These are phyloP conservation scores for Pythium pectinolyticum DNA, from an alignment of 352 stramenopile genomes.

Conservation along the genomic window DNA sequence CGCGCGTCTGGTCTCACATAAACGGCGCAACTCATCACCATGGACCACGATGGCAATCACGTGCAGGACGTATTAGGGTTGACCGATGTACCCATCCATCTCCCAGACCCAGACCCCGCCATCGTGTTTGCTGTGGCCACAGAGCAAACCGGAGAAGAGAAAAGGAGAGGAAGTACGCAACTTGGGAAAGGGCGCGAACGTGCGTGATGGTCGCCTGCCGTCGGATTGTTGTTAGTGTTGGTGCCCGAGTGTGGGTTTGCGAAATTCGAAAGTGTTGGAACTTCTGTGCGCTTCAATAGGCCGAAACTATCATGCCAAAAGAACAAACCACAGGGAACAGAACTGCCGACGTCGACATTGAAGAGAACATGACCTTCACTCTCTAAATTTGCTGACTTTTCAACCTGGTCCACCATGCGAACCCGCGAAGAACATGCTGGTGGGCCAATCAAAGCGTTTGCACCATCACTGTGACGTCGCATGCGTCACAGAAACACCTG, in stretches of 20 bases:
- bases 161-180: neutral
- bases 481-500: constrained; percentile 12
- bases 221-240: constrained; percentile 26
- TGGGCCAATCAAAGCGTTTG: constrained; percentile 15
- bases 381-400: constrained; percentile 8
- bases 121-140: too few relatives aligned
- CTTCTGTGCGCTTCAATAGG: constrained; percentile 13
- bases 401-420: constrained; percentile 16
- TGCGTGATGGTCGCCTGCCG: constrained; percentile 23
- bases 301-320: constrained; percentile 6
- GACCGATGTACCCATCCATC: too few relatives aligned
- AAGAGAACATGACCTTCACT: constrained; percentile 34
- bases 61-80: too few relatives aligned
- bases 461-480: constrained; percentile 12
- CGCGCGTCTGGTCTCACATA: too few relatives aligned
- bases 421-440: constrained; percentile 17
- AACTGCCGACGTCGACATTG: constrained; percentile 25
- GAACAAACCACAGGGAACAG: constrained; percentile 14
- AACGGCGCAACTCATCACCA: too few relatives aligned
- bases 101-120: too few relatives aligned
- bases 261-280: constrained; percentile 12
- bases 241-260: constrained; percentile 5
- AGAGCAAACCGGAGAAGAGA: neutral
- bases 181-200: constrained; percentile 23
- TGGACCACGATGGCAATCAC: too few relatives aligned